Base-by-base conservation (phyloP, 345 rosid species). In the Aurinia saxatilis region DNA sequence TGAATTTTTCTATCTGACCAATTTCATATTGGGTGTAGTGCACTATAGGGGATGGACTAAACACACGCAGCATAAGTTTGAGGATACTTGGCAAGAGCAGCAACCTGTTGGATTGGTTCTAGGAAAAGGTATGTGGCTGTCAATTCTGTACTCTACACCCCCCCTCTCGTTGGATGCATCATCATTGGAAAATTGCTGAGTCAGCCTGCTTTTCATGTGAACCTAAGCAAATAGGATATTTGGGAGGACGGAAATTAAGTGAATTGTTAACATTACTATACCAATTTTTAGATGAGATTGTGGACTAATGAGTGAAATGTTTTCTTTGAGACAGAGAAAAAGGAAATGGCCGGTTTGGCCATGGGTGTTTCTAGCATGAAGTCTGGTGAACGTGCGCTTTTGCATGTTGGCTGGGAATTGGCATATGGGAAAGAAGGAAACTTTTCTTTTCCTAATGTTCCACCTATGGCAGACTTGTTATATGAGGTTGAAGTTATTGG, bases 401-500 rank as follows among this genome's bases (percentile, higher is more conserved):
- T 92, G 56, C 82, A 71, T 37, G 91, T 92, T 66, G 90, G 88
- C 57, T 89, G 96, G 97, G 97, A 92, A 75, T 52, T 92, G 59
- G 97, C 84, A 56, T 89, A 92, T 68, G 98, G 98, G 35, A 80
- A 89, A 80, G 98, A 89, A 57, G 97, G 98, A 25, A 92, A 64
- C 82, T 92, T 92, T 70, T 92, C 98, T 56, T 92, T 92, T 70
- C 97, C 97, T 27, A 87, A 89, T 68, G 97, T 92, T 63, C 91
- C 98, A 29, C 88, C 96, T 50, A 82, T 79, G 96, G 95, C 95
- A 9, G 90, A 92, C 75, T 42, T 92, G 77, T 4, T 82, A 39
- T 92, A 92, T 66, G 96, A 90, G 78, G 95, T 82, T 65, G 96
- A 87, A 79, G 86, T 93, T 52, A 85, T 93, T 72, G 99, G 97